Evolutionary conservation across 495 filamentous ascomycete genomes (phyloP).

Genomic region (Aspergillus avenaceus): DNA sequence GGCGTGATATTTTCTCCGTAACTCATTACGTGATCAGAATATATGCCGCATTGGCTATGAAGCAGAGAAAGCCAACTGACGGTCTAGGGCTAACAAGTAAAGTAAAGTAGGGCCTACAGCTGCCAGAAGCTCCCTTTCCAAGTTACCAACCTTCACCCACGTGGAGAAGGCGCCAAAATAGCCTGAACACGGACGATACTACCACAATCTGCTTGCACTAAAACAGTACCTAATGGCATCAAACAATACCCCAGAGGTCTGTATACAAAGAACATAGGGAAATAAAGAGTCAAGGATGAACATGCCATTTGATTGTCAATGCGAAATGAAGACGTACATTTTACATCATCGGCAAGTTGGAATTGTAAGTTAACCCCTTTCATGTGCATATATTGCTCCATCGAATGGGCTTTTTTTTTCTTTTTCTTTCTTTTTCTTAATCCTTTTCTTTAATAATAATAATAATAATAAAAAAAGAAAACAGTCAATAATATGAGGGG

Average conservation of each 20-base stretch:
- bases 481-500: neutral
- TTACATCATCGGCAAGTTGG: neutral
- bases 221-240: neutral
- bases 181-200: constrained; percentile 10
- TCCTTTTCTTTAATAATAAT: neutral
- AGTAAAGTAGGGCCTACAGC: neutral
- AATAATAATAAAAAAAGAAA: neutral
- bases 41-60: too few relatives aligned
- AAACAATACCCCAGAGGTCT: neutral
- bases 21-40: too few relatives aligned
- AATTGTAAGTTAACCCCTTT: constrained; percentile 13
- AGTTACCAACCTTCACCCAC: too few relatives aligned
- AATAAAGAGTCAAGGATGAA: neutral
- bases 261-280: neutral
- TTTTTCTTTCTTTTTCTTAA: too few relatives aligned
- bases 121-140: neutral
- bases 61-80: neutral
- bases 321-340: neutral
- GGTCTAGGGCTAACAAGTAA: neutral
- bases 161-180: constrained; percentile 19
- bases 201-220: neutral
- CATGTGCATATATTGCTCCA: constrained; percentile 16
- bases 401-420: too few relatives aligned
- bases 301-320: neutral
- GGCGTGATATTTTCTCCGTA: too few relatives aligned